Percentiles rank a stretch among this genome's conserved stretches.
These are phyloP conservation scores for Tephrocybe rancida DNA, from an alignment of 768 basidiomycete species.

Conservation along the genomic window DNA sequence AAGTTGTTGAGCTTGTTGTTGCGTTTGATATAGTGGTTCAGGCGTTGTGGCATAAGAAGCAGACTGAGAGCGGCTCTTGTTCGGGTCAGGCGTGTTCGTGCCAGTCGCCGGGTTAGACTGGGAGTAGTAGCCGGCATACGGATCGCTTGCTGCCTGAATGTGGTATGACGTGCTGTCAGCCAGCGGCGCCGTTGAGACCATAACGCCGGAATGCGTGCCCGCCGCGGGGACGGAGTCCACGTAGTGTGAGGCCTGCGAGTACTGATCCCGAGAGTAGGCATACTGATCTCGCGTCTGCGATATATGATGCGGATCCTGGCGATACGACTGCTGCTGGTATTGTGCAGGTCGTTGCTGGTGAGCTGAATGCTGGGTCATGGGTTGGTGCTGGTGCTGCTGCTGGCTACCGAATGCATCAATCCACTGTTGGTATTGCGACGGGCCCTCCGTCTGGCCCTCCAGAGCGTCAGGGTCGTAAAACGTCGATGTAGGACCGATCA, in stretches of 20 bases:
- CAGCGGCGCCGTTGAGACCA: conserved; percentile 4
- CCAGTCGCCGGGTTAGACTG: conserved; percentile 17
- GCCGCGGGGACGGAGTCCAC: conserved; percentile 23
- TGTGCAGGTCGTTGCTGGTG: conserved; percentile 18
- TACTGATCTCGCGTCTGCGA: conserved; percentile 27
- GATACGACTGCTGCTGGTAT: conserved; percentile 22
- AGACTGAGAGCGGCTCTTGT: conserved; percentile 16
- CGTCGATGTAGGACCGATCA: conserved; percentile 58
- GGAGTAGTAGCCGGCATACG: conserved; percentile 16
- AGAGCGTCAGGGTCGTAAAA: conserved; percentile 53
- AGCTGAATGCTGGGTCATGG: conserved; percentile 16
- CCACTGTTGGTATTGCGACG: conserved; percentile 46
- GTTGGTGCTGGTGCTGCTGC: conserved; percentile 28
- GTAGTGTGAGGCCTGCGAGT: conserved; percentile 26
- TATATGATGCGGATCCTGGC: conserved; percentile 16
- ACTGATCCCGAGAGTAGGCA: conserved; percentile 27
- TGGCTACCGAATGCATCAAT: conserved; percentile 28
- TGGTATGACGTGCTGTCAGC: conserved; percentile 13
- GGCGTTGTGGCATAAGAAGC: conserved; percentile 29
- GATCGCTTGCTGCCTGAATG: conserved; percentile 11
- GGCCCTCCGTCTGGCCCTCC: conserved; percentile 25
- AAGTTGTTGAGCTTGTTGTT: conserved; percentile 12
- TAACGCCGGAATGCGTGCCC: conserved; percentile 22
- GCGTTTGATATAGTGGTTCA: conserved; percentile 31
- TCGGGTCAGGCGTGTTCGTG: conserved; percentile 13